phyloP scores from a whole-genome alignment of 805 yeast species.

The Blastobotrys terrestris region DNA sequence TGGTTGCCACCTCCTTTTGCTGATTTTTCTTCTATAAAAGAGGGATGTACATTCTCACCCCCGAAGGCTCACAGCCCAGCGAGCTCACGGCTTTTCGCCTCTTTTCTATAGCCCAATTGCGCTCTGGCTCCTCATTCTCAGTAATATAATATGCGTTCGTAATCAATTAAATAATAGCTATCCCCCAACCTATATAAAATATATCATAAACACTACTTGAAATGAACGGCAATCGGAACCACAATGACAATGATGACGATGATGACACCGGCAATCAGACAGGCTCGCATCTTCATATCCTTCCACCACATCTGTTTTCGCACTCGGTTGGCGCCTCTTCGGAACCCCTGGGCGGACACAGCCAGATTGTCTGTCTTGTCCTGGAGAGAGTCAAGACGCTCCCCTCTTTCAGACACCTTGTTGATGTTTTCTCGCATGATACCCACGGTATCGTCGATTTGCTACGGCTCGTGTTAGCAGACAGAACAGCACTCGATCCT shows the following conservation, averaged over 20 bases:
- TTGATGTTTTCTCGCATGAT: conserved; percentile 96
- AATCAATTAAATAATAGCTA: not conserved
- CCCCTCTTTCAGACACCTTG: conserved; percentile 93
- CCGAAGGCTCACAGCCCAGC: too few species aligned
- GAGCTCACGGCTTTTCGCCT: too few species aligned
- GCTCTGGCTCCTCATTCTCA: too few species aligned
- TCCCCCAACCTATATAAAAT: not conserved
- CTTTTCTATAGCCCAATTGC: too few species aligned
- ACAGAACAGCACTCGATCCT: conserved; percentile 2
- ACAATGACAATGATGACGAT: conserved; percentile 78
- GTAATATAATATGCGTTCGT: not conserved
- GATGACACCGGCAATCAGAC: conserved; percentile 70
- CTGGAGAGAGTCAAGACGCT: conserved; percentile 83
- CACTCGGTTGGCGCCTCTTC: conserved; percentile 93
- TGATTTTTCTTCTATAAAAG: too few species aligned
- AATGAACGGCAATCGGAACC: conserved; percentile 91
- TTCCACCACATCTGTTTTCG: conserved; percentile 99
- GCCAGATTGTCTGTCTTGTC: conserved; percentile 91
- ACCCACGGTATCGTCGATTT: conserved; percentile 93
- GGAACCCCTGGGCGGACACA: conserved; percentile 87
- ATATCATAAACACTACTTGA: conserved; percentile 27
- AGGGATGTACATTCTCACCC: too few species aligned
- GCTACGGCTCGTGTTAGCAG: conserved; percentile 35
- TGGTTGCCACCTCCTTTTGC: too few species aligned
- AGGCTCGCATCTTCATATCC: conserved; percentile 92